phyloP scores from a whole-genome alignment of 75 land plant species.

The Adiantum capillusveneris region DNA sequence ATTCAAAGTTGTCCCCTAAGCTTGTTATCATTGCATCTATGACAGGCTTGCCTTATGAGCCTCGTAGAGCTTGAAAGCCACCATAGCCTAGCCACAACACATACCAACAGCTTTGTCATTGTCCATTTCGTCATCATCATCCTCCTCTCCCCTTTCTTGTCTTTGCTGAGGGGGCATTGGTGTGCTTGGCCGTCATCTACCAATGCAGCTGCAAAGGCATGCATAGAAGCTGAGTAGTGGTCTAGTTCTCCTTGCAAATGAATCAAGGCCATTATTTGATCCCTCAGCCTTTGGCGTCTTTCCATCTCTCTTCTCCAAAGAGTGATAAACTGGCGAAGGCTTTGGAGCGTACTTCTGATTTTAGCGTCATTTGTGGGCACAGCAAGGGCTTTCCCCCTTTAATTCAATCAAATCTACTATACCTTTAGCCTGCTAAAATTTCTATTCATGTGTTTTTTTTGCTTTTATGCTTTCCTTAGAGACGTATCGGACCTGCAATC shows the following conservation, averaged over 20 bases:
- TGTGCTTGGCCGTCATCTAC: slow-evolving; percentile 33
- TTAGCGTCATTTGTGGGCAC: slow-evolving; percentile 94
- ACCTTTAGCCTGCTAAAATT: slow-evolving; percentile 60
- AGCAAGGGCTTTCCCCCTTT: slow-evolving; percentile 81
- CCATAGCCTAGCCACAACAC: too few species aligned
- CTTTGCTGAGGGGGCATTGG: too few species aligned
- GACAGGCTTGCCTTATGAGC: too few species aligned
- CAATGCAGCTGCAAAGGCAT: slow-evolving; percentile 52
- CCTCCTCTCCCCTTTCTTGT: too few species aligned
- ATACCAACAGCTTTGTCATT: too few species aligned
- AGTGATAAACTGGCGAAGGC: slow-evolving; percentile 80
- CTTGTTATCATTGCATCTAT: too few species aligned
- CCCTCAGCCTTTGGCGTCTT: slow-evolving; percentile 78
- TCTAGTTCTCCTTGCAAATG: slow-evolving; percentile 86
- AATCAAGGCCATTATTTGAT: slow-evolving; percentile 74
- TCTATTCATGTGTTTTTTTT: slow-evolving; percentile 76
- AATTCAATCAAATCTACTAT: slow-evolving; percentile 64
- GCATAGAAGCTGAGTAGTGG: slow-evolving; percentile 51
- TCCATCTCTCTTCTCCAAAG: slow-evolving; percentile 99
- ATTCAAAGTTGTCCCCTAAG: too few species aligned
- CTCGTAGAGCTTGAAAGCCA: too few species aligned
- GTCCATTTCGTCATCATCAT: too few species aligned
- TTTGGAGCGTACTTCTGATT: slow-evolving; percentile 72
- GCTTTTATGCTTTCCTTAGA: slow-evolving; percentile 71
- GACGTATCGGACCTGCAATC: too few species aligned